phyloP scores from a whole-genome alignment of 495 filamentous ascomycete species.

The Coniosporium apollinis region DNA sequence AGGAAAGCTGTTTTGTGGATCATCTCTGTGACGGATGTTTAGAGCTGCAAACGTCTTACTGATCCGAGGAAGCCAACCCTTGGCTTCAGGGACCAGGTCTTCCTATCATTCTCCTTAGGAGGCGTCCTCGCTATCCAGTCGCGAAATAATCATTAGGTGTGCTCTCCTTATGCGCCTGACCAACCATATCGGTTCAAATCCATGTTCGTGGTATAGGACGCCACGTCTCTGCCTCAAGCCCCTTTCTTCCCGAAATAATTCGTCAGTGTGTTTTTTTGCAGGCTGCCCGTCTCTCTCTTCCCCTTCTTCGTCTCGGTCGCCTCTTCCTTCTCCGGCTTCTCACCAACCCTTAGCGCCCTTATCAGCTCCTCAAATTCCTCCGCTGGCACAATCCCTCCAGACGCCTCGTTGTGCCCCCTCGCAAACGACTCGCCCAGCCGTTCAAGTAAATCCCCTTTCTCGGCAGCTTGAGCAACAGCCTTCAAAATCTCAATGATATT shows the following conservation, averaged over 20 bases:
- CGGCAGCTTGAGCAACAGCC: constrained; percentile 23
- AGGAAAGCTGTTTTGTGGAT: too few relatives aligned
- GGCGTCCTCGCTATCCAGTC: too few relatives aligned
- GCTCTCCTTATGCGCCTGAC: too few relatives aligned
- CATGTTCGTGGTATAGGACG: too few relatives aligned
- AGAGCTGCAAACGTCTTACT: too few relatives aligned
- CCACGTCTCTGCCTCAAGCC: too few relatives aligned
- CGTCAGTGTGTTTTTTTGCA: constrained; percentile 31
- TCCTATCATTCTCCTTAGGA: too few relatives aligned
- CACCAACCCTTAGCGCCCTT: constrained; percentile 33
- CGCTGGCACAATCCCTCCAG: constrained; percentile 35
- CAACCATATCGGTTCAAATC: too few relatives aligned
- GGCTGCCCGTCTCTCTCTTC: constrained; percentile 10
- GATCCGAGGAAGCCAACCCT: too few relatives aligned
- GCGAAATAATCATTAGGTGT: too few relatives aligned
- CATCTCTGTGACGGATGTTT: too few relatives aligned
- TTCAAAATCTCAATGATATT: constrained; percentile 37
- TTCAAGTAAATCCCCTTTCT: constrained; percentile 24
- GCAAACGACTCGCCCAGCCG: constrained; percentile 39
- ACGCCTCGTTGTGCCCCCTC: constrained; percentile 40
- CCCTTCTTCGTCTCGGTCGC: constrained; percentile 20
- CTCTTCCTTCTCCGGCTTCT: constrained; percentile 22
- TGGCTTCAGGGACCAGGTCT: too few relatives aligned
- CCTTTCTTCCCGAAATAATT: constrained; percentile 29
- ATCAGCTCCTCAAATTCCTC: constrained; percentile 42